Conservation (phyloP, 192 early-diverging fungal genomes). For the Coemansia sp. region DNA sequence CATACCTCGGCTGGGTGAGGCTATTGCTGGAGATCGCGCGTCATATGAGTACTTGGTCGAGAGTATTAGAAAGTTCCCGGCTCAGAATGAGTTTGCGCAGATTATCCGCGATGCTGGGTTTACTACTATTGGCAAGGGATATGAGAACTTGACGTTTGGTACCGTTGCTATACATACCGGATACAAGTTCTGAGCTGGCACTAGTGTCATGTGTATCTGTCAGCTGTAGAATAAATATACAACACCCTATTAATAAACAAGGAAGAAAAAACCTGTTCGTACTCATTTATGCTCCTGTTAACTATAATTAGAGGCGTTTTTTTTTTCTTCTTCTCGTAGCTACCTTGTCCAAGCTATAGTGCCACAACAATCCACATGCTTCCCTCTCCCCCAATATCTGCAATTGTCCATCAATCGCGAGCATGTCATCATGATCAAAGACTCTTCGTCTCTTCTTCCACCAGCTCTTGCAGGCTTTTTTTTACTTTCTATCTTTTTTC, state of each 20-base stretch:
- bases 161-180: constrained; percentile 96
- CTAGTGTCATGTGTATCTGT: background rate
- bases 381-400: background rate
- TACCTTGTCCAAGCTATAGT: background rate
- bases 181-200: constrained; percentile 75
- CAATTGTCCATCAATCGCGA: constrained; percentile 1
- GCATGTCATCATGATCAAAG: background rate
- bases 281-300: background rate
- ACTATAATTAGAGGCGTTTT: background rate
- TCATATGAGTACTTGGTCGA: constrained; percentile 99
- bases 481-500: background rate
- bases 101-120: constrained; percentile 93
- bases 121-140: constrained; percentile 83
- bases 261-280: background rate
- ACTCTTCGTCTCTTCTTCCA: background rate
- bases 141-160: constrained; percentile 96
- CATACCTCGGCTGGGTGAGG: constrained; percentile 85
- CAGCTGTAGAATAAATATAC: background rate
- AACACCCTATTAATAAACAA: background rate
- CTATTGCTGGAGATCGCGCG: constrained; percentile 84
- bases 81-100: constrained; percentile 85
- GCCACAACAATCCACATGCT: background rate
- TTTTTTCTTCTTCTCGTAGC: background rate
- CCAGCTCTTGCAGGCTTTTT: background rate
- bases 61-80: constrained; percentile 91